phyloP scores from a whole-genome alignment of 2,329 filamentous ascomycete genomes.

The Aspergillus unguis region DNA sequence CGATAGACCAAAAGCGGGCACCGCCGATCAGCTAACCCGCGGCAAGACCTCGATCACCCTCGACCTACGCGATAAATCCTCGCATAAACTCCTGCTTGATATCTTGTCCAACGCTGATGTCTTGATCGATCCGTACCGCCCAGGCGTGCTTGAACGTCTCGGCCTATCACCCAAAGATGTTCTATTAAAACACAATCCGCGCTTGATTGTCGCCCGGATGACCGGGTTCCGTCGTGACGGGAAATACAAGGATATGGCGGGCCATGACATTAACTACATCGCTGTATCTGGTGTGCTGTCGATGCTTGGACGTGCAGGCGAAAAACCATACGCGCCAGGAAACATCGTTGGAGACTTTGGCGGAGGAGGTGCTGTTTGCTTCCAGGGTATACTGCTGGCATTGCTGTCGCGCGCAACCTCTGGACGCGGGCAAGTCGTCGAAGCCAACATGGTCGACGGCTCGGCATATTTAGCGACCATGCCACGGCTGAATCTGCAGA shows the following conservation, averaged over 20 bases:
- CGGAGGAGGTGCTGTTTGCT: slow-evolving; percentile 77
- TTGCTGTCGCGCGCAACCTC: slow-evolving; percentile 62
- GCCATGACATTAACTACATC: slow-evolving; percentile 96
- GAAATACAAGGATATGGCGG: slow-evolving; percentile 81
- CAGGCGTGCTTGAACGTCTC: slow-evolving; percentile 81
- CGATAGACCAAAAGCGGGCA: slow-evolving; percentile 60
- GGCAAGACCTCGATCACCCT: slow-evolving; percentile 78
- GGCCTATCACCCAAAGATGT: slow-evolving; percentile 68
- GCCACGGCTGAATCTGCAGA: slow-evolving; percentile 65
- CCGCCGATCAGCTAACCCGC: slow-evolving; percentile 70
- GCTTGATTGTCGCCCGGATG: slow-evolving; percentile 78
- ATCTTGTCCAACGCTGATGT: slow-evolving; percentile 67
- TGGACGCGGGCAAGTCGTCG: slow-evolving; percentile 80
- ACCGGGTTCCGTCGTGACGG: slow-evolving; percentile 88
- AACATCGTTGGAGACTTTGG: slow-evolving; percentile 92
- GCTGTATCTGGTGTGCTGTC: slow-evolving; percentile 77
- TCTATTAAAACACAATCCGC: slow-evolving; percentile 65
- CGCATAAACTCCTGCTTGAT: slow-evolving; percentile 63
- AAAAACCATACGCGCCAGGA: slow-evolving; percentile 71
- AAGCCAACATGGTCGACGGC: slow-evolving; percentile 97
- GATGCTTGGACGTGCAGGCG: slow-evolving; percentile 67
- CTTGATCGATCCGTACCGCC: slow-evolving; percentile 89
- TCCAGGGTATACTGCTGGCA: slow-evolving; percentile 78
- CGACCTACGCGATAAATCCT: slow-evolving; percentile 67
- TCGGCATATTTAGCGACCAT: slow-evolving; percentile 74